A percentile compares a stretch with the other conserved stretches of the same genome.
Evolutionary conservation across 768 basidiomycete genomes (phyloP).

Genomic region (Suillus subalutaceus): DNA sequence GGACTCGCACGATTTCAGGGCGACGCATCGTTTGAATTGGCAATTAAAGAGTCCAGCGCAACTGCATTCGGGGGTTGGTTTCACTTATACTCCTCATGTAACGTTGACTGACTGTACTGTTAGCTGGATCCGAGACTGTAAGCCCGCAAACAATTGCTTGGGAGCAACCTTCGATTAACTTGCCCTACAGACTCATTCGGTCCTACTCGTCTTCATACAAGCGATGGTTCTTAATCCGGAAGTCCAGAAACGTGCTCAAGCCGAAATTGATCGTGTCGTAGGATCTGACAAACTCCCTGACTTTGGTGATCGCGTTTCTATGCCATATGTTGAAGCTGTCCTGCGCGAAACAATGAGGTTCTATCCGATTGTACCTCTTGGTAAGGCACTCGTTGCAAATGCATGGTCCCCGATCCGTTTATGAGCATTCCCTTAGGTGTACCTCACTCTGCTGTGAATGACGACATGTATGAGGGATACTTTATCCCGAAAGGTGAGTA

Average conservation of each 20-base stretch:
- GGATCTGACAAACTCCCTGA: constrained; percentile 14
- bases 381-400: constrained; percentile 12
- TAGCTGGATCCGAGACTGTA: constrained; percentile 14
- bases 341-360: constrained; percentile 32
- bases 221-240: constrained; percentile 22
- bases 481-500: constrained; percentile 14
- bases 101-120: not conserved
- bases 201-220: constrained; percentile 14
- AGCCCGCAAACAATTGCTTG: not conserved
- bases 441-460: constrained; percentile 12
- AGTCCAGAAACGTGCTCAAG: constrained; percentile 17
- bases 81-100: not conserved
- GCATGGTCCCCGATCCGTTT: not conserved
- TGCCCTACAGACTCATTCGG: constrained; percentile 14
- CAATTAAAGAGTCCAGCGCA: constrained; percentile 15
- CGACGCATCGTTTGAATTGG: constrained; percentile 2
- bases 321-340: constrained; percentile 19
- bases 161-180: not conserved
- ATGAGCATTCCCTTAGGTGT: not conserved
- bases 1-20: constrained; percentile 6
- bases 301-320: constrained; percentile 14
- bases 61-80: constrained; percentile 16
- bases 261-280: constrained; percentile 18
- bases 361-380: constrained; percentile 27
- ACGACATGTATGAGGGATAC: constrained; percentile 16